Conservation (phyloP, 202 grass and related monocot species). For the Schoenoplectus tabernaemontani region DNA sequence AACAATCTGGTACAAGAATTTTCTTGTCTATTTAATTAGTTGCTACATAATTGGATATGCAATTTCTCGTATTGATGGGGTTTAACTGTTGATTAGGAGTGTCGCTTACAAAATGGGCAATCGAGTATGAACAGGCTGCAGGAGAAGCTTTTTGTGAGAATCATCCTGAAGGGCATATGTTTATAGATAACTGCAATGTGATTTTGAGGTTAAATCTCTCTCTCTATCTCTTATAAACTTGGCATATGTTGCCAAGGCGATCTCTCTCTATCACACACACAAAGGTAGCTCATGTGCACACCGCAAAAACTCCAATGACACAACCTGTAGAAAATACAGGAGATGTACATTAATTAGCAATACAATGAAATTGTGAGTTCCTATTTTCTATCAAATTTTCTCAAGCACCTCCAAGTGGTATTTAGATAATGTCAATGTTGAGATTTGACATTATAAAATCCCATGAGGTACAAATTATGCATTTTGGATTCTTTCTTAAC, state of each 20-base stretch:
- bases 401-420: neutral
- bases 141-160: constrained; percentile 89
- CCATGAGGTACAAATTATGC: neutral
- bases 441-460: constrained; percentile 6
- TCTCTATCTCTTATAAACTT: too few relatives aligned
- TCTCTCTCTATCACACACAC: neutral
- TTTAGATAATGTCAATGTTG: neutral
- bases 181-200: constrained; percentile 95
- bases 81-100: constrained; percentile 39
- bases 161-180: constrained; percentile 77
- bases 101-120: constrained; percentile 93
- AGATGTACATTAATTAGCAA: neutral
- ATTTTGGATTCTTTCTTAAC: neutral
- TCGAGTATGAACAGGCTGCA: constrained; percentile 93
- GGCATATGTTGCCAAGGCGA: too few relatives aligned
- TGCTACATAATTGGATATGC: neutral
- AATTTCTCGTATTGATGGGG: neutral
- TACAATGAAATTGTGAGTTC: neutral
- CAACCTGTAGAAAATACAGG: neutral
- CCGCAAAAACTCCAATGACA: neutral
- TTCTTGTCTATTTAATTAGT: neutral
- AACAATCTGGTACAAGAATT: constrained; percentile 62
- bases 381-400: neutral
- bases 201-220: constrained; percentile 58
- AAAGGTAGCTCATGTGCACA: neutral